These are phyloP conservation scores for Pezizomycotina sp. DNA, from an alignment of 2,329 filamentous ascomycete species.

Conservation along the genomic window DNA sequence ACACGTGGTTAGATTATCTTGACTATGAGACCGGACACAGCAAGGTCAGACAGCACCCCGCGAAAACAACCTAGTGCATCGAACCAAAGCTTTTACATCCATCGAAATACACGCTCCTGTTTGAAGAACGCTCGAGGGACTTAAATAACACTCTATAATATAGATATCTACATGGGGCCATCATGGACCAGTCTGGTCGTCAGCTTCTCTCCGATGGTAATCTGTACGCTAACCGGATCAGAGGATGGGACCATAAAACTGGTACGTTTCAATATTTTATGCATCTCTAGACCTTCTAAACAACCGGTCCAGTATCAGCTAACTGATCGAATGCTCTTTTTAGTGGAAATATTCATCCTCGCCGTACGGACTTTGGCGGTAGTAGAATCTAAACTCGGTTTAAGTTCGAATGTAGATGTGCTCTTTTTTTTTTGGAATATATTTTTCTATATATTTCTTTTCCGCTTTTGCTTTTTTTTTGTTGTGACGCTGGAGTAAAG, in stretches of 20 bases:
- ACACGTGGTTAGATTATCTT: slow-evolving; percentile 94
- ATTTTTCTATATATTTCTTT: no score
- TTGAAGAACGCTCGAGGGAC: no score
- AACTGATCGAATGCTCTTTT: slow-evolving; percentile 3
- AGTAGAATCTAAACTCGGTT: no score
- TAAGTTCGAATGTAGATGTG: no score
- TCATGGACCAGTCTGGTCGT: slow-evolving; percentile 92
- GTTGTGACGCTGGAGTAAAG: no score
- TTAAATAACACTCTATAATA: no score
- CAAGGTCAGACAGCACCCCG: no score
- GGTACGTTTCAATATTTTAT: slow-evolving; percentile 24
- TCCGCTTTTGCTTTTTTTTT: no score
- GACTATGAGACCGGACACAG: slow-evolving; percentile 70
- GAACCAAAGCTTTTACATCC: slow-evolving; percentile 4
- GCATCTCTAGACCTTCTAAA: neutral
- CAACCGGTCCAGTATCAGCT: neutral
- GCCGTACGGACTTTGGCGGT: slow-evolving; percentile 51
- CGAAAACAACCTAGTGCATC: no score
- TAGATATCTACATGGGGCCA: slow-evolving; percentile 91
- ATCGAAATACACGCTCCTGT: no score
- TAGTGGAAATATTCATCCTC: slow-evolving; percentile 49
- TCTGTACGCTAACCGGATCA: slow-evolving; percentile 84
- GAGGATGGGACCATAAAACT: slow-evolving; percentile 97
- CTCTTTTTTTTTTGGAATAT: no score
- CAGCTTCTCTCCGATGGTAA: slow-evolving; percentile 96